Conservation (phyloP, 75 land plant species). For the Pinus tabuliformis region DNA sequence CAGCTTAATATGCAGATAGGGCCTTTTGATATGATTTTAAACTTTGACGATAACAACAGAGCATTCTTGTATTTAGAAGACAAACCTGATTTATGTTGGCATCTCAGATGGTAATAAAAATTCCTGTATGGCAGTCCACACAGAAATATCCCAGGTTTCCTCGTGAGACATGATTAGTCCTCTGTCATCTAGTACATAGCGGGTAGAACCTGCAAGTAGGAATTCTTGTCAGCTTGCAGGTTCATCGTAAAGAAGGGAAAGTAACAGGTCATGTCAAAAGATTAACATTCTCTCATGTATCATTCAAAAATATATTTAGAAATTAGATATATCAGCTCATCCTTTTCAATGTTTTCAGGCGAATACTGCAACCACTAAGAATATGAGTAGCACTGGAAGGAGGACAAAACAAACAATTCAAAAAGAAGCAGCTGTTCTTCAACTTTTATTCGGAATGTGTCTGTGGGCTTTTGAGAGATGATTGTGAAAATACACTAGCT, state of each 20-base stretch:
- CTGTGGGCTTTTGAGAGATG: neutral
- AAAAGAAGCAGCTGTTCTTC: no score
- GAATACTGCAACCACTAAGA: no score
- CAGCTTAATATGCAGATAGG: no score
- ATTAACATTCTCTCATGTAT: neutral
- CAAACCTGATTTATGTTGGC: neutral
- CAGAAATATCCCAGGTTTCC: conserved; percentile 45
- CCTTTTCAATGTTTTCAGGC: neutral
- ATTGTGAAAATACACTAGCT: neutral
- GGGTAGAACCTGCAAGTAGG: conserved; percentile 29
- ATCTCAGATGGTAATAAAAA: conserved; percentile 37
- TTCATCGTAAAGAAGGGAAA: neutral
- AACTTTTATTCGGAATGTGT: neutral
- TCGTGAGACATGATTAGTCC: conserved; percentile 37
- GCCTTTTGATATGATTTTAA: no score
- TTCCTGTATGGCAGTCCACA: conserved; percentile 33
- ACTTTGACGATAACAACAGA: no score
- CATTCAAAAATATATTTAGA: neutral
- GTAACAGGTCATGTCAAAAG: neutral
- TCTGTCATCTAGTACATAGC: conserved; percentile 23
- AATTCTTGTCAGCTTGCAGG: neutral
- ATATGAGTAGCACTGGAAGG: no score
- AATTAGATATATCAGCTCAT: neutral
- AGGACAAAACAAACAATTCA: no score
- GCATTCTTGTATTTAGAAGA: no score